These are phyloP conservation scores for Moesziomyces aphidis DNA, from an alignment of 1,284 basidiomycete species.

Conservation along the genomic window DNA sequence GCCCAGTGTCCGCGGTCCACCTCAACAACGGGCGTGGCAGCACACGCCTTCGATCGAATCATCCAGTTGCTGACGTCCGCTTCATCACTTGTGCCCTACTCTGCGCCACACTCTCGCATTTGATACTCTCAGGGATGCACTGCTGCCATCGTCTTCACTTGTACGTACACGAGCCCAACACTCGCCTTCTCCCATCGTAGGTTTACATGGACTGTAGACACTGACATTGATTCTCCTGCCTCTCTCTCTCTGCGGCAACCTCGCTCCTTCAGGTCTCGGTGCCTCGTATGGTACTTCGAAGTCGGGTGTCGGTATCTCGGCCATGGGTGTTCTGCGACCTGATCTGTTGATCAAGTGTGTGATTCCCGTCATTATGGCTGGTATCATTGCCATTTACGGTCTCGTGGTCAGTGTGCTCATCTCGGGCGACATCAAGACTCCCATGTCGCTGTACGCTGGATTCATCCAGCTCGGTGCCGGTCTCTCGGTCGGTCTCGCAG, in stretches of 20 bases:
- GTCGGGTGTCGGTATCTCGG: conserved; percentile 96
- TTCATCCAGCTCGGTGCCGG: conserved; percentile 96
- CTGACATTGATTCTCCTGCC: conserved; percentile 1
- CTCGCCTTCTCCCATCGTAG: not conserved
- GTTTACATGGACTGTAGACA: not conserved
- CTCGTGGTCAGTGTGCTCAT: conserved; percentile 73
- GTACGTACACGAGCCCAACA: conserved; percentile 73
- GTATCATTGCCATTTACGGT: conserved; percentile 85
- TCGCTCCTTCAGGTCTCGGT: conserved; percentile 75
- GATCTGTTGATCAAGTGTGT: conserved; percentile 99
- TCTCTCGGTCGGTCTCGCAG: conserved; percentile 89
- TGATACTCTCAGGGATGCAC: conserved; percentile 81
- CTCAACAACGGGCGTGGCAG: no score
- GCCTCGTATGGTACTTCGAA: conserved; percentile 98
- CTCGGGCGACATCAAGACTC: conserved; percentile 70
- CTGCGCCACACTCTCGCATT: conserved; percentile 23
- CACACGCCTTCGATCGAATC: no score
- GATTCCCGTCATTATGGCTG: conserved; percentile 98
- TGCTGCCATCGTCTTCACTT: conserved; percentile 95
- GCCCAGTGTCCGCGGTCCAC: no score
- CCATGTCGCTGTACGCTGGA: conserved; percentile 78
- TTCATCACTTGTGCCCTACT: not conserved
- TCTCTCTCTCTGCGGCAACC: no score
- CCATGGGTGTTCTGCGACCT: conserved; percentile 92
- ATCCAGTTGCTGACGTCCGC: not conserved